These are phyloP conservation scores for Nymphaea thermarum DNA, from an alignment of 164 flowering plant species.

Conservation along the genomic window DNA sequence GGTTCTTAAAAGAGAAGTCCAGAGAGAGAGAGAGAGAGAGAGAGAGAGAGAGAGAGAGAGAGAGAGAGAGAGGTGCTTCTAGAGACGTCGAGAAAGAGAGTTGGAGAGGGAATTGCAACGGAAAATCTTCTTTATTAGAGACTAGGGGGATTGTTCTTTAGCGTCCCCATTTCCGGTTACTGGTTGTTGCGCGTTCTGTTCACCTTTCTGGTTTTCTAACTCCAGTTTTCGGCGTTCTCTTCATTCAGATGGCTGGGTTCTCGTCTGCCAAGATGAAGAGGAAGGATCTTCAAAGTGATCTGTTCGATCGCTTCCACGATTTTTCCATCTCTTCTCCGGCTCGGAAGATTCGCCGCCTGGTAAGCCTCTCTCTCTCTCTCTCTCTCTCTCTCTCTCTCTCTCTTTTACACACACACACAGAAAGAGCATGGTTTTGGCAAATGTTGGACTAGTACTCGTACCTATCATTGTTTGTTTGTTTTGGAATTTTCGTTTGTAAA, in stretches of 20 bases:
- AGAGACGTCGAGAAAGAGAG: neutral
- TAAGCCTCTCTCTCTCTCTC: constrained; percentile 8
- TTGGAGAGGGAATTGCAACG: neutral
- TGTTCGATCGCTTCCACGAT: constrained; percentile 62
- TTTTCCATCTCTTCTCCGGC: constrained; percentile 86
- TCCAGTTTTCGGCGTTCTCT: neutral
- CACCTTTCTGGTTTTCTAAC: neutral
- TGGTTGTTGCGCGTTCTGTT: too few relatives aligned
- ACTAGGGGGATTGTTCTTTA: neutral
- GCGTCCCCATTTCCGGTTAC: neutral
- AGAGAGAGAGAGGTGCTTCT: neutral
- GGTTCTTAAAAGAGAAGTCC: neutral
- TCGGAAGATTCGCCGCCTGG: constrained; percentile 74
- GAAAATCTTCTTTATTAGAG: neutral
- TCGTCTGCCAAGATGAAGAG: constrained; percentile 44
- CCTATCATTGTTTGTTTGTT: too few relatives aligned
- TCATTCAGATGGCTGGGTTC: constrained; percentile 11
- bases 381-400: neutral
- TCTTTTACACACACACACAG: too few relatives aligned
- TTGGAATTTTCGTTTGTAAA: too few relatives aligned
- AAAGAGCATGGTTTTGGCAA: too few relatives aligned
- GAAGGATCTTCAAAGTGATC: constrained; percentile 45
- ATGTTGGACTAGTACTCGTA: too few relatives aligned
- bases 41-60: neutral
- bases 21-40: neutral